Base-by-base conservation (phyloP, 345 rosid genomes). In the Viola odorata region DNA sequence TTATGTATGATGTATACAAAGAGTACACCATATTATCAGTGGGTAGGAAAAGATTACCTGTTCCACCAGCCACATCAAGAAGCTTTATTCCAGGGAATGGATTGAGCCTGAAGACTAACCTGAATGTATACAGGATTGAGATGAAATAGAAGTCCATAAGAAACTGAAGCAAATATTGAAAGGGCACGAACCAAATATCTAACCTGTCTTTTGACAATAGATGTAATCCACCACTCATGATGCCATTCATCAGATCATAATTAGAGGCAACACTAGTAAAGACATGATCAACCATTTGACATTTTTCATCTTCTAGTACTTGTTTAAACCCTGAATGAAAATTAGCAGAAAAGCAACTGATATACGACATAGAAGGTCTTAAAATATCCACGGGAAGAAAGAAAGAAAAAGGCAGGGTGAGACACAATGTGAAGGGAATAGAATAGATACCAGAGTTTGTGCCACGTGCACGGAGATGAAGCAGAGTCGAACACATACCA, bases 51-150 rank as follows among this genome's bases (percentile, higher is more conserved):
- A 12, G 2, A 0, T 55, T 41, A 84, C 97, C 99, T 58, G 97
- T 94, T 64, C 99, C 99, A 32, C 99, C 97, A 6, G 99, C 99
- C 63, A 94, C 97, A 76, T 94, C 99, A 76, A 88, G 90, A 78
- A 90, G 97, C 78, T 88, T 88, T 89, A 90, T 94, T 79, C 99
- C 97, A 2, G 84, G 83, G 68, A 94, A 94, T 58, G 99, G 99
- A 70, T 79, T 80, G 62, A 94, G 73, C 68, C 84, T 78, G 60
- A 86, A 89, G 55, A 94, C 95, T 54, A 94, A 80, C 74, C 96
- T 92, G 82, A 58, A 64, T n/a, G n/a, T n/a, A n/a, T n/a, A n/a
- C n/a, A n/a, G n/a, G n/a, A n/a, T n/a, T n/a, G n/a, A n/a, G n/a
- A n/a, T n/a, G n/a, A n/a, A n/a, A n/a, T n/a, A n/a, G n/a, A n/a